These are phyloP conservation scores for Mycena metata DNA, from an alignment of 768 basidiomycete species.

Conservation along the genomic window DNA sequence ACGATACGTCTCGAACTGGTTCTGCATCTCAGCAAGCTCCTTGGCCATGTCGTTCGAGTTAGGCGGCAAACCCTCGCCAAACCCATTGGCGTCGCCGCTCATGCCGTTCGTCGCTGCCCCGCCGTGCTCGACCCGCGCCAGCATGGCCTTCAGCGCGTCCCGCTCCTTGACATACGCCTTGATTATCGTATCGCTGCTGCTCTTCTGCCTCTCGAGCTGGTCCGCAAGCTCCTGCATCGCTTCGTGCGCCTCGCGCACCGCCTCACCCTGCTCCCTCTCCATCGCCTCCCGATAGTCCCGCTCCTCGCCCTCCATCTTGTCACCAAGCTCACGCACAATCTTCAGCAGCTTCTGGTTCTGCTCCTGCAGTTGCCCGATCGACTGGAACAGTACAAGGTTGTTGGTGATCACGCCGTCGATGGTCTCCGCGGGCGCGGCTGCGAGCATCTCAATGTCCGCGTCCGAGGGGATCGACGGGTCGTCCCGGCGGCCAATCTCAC, in stretches of 20 bases:
- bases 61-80: conserved; percentile 45
- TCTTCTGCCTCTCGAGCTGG: conserved; percentile 85
- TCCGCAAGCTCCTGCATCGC: conserved; percentile 84
- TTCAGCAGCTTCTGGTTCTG: conserved; percentile 93
- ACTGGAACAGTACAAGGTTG: conserved; percentile 88
- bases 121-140: conserved; percentile 65
- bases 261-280: conserved; percentile 82
- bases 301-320: conserved; percentile 89
- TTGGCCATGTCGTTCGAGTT: conserved; percentile 58
- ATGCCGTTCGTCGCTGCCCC: conserved; percentile 37
- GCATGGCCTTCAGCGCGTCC: conserved; percentile 85
- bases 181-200: conserved; percentile 74
- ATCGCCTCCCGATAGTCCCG: conserved; percentile 77
- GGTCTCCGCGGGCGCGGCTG: conserved; percentile 60
- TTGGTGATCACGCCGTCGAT: conserved; percentile 89
- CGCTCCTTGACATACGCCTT: conserved; percentile 90
- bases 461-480: conserved; percentile 87
- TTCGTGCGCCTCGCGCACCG: conserved; percentile 89
- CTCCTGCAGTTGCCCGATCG: conserved; percentile 83
- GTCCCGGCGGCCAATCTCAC: conserved; percentile 84
- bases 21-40: conserved; percentile 81
- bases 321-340: conserved; percentile 85
- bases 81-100: conserved; percentile 46
- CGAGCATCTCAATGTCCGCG: conserved; percentile 65
- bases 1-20: conserved; percentile 85